Evolutionary conservation across 352 stramenopile species (phyloP).

Genomic region (Elongisporangium undulatum): DNA sequence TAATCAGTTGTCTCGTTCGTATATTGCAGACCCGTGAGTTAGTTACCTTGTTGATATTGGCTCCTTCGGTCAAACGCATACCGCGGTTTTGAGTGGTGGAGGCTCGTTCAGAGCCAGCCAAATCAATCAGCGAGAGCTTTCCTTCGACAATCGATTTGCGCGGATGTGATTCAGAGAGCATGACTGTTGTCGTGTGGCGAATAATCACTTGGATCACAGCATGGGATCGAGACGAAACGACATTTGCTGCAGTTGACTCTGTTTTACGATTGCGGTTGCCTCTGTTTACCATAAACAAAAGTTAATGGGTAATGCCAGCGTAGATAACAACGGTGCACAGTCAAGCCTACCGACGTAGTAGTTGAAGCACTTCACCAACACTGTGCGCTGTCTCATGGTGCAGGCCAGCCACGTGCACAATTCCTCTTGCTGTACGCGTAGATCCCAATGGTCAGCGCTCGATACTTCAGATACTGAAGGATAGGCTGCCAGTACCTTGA

Average conservation of each 20-base stretch:
- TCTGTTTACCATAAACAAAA: slow-evolving; percentile 10
- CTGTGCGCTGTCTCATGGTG: slow-evolving; percentile 46
- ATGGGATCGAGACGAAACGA: slow-evolving; percentile 79
- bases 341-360: slow-evolving; percentile 28
- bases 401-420: slow-evolving; percentile 50
- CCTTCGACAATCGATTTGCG: slow-evolving; percentile 58
- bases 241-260: slow-evolving; percentile 75
- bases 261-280: slow-evolving; percentile 54
- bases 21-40: background rate
- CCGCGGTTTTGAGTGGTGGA: slow-evolving; percentile 74
- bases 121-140: slow-evolving; percentile 81
- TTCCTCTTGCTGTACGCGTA: slow-evolving; percentile 9
- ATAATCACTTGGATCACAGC: slow-evolving; percentile 78
- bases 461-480: slow-evolving; percentile 3
- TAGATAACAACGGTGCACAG: background rate
- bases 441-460: slow-evolving; percentile 9
- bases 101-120: slow-evolving; percentile 78
- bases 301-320: background rate
- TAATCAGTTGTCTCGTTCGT: background rate
- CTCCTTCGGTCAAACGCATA: slow-evolving; percentile 50
- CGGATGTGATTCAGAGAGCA: slow-evolving; percentile 33
- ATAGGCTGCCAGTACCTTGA: slow-evolving; percentile 24
- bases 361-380: slow-evolving; percentile 38
- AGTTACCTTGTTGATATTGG: slow-evolving; percentile 59
- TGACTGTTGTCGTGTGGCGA: slow-evolving; percentile 50